phyloP scores from a whole-genome alignment of 2,329 filamentous ascomycete genomes.

The Ilyonectria destructans region DNA sequence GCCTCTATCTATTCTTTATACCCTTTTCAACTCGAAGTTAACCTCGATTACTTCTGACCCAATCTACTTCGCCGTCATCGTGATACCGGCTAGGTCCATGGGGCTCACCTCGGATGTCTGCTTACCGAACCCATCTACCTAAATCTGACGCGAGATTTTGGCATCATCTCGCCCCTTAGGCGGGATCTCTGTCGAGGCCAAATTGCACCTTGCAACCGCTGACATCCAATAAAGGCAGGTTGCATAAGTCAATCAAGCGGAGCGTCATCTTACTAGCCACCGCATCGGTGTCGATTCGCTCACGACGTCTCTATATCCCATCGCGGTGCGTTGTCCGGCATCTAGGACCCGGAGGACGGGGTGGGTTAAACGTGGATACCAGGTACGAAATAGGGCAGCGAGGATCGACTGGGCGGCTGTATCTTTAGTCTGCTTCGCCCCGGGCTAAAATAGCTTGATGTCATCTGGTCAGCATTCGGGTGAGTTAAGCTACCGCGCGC shows the following conservation, averaged over 20 bases:
- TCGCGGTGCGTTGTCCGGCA: neutral
- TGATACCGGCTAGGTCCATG: neutral
- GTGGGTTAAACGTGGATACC: neutral
- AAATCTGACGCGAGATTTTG: slow-evolving; percentile 37
- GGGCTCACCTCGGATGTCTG: neutral
- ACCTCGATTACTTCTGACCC: neutral
- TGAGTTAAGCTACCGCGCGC: neutral
- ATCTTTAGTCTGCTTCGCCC: slow-evolving; percentile 1
- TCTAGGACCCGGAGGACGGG: neutral
- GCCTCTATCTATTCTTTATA: neutral
- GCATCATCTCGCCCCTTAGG: neutral
- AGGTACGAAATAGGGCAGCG: neutral
- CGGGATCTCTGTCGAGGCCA: neutral
- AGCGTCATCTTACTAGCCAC: neutral
- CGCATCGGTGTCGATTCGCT: neutral
- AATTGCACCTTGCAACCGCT: neutral
- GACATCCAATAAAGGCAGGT: slow-evolving; percentile 13
- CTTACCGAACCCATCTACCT: slow-evolving; percentile 2
- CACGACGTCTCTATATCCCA: neutral
- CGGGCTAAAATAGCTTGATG: neutral
- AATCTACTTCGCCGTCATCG: neutral
- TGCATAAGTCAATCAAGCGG: neutral
- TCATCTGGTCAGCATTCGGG: neutral
- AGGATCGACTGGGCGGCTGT: neutral
- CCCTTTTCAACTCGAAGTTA: neutral